Conservation (phyloP, 1,284 basidiomycete species). For the Trametes hirsuta region DNA sequence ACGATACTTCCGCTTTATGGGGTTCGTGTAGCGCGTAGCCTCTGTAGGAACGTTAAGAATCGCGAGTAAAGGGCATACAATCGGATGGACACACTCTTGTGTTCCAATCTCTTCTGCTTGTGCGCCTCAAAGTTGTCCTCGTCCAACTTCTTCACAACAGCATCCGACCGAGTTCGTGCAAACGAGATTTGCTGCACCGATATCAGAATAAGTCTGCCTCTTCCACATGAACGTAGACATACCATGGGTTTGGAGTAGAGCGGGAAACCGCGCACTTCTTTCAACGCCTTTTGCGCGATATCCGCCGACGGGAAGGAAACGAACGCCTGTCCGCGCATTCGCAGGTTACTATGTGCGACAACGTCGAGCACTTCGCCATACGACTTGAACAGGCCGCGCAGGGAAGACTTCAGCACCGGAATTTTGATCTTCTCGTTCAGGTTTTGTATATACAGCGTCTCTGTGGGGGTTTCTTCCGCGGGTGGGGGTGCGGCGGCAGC, state of each 20-base stretch:
- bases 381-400: constrained; percentile 89
- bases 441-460: constrained; percentile 97
- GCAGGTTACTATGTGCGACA: constrained; percentile 88
- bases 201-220: background rate
- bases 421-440: constrained; percentile 96
- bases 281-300: constrained; percentile 84
- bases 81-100: constrained; percentile 70
- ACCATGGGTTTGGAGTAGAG: constrained; percentile 98
- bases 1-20: constrained; percentile 81
- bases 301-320: constrained; percentile 87
- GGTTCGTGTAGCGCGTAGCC: constrained; percentile 82
- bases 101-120: constrained; percentile 71
- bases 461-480: constrained; percentile 57
- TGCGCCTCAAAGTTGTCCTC: constrained; percentile 72
- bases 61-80: background rate
- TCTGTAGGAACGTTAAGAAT: constrained; percentile 47
- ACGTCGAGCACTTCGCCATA: constrained; percentile 94
- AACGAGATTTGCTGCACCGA: constrained; percentile 86
- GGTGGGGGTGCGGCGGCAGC: constrained; percentile 35
- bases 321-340: constrained; percentile 99
- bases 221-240: constrained; percentile 26
- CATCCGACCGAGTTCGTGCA: constrained; percentile 87
- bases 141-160: constrained; percentile 80
- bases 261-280: constrained; percentile 93
- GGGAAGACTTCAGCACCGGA: constrained; percentile 86